Evolutionary conservation across 2,329 filamentous ascomycete genomes (phyloP).

Genomic region (Ophioceras dolichostomum): DNA sequence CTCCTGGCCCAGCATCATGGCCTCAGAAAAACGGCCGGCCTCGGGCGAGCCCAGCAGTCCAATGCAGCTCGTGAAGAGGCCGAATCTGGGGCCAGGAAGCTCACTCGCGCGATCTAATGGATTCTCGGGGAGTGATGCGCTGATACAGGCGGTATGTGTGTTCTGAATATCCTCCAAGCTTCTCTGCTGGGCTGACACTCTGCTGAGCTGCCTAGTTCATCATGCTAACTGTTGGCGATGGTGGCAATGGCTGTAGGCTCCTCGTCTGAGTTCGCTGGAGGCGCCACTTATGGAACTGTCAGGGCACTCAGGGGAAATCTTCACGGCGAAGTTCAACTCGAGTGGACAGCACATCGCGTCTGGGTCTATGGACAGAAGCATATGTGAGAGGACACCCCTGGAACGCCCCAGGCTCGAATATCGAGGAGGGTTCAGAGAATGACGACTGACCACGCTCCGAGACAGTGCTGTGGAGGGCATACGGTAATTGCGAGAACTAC

Average conservation of each 20-base stretch:
- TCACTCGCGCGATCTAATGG: background rate
- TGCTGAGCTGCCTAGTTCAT: background rate
- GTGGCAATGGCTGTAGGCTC: conserved; percentile 38
- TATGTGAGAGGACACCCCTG: too few relatives aligned
- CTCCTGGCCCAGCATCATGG: too few relatives aligned
- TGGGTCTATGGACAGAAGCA: conserved; percentile 86
- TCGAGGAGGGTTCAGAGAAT: too few relatives aligned
- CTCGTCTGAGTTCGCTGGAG: conserved; percentile 71
- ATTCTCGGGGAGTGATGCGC: conserved; percentile 24
- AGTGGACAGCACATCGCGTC: conserved; percentile 84
- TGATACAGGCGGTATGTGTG: conserved; percentile 37
- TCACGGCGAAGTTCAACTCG: conserved; percentile 80
- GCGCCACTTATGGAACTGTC: conserved; percentile 91
- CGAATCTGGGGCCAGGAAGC: conserved; percentile 48
- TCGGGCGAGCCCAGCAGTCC: conserved; percentile 67
- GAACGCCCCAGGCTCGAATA: too few relatives aligned
- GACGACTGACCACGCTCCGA: background rate
- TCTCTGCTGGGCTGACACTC: background rate
- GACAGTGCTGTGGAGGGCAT: conserved; percentile 83
- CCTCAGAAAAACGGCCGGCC: conserved; percentile 85
- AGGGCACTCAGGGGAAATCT: conserved; percentile 75
- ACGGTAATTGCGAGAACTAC: conserved; percentile 90
- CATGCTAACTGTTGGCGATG: conserved; percentile 5
- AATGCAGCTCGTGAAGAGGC: conserved; percentile 80
- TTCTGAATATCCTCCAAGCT: background rate